Base-by-base conservation (phyloP, 1,139 yeast species). In the Blastobotrys raffinosifermentans region DNA sequence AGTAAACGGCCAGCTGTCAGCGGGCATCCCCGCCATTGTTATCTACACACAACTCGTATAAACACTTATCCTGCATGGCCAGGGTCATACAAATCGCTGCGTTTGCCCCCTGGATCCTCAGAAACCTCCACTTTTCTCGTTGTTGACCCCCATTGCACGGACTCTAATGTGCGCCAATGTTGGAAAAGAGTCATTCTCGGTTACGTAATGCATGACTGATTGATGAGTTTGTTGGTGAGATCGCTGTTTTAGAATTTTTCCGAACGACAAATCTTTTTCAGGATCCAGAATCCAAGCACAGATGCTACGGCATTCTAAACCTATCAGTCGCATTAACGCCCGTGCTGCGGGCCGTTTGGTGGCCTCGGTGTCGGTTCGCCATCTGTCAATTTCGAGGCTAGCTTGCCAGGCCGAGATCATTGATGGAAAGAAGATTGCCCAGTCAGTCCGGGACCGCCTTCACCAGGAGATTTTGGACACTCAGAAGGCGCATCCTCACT, bases 381-480 rank as follows among this genome's bases (percentile, higher is more conserved):
- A 19, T 15, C 37, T 41, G 15, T 43, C 47, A 10, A 34, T 42
- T 4, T 18, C 42, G 8, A 25, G 34, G n/a, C 10, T 14, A 1
- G 16, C 32, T 9, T 32, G 44, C 13, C 40, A 45, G 45, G 65
- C 64, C 13, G 54, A 60, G 44, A 47, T 70, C 38, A 79, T 82
- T 46, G 86, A 82, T 61, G 93, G 93, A 32, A 82, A 78, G 61
- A 72, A 75, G 39, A 71, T 80, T 53, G 87, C 93, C 45, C 67
- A 71, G 61, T 55, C 27, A n/a, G 27, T 38, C 19, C 37, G 45
- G 23, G 36, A 26, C 15, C 7, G 32, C n/a, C 32, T 41, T 35
- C 34, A 35, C 20, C 34, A 25, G 21, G 40, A 38, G 15, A 36
- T 41, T 16, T 13, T 25, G 22, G 29, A 32, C 7, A 38, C 35